Evolutionary conservation across 2,329 filamentous ascomycete species (phyloP).

Genomic region (Nemania diffusa): DNA sequence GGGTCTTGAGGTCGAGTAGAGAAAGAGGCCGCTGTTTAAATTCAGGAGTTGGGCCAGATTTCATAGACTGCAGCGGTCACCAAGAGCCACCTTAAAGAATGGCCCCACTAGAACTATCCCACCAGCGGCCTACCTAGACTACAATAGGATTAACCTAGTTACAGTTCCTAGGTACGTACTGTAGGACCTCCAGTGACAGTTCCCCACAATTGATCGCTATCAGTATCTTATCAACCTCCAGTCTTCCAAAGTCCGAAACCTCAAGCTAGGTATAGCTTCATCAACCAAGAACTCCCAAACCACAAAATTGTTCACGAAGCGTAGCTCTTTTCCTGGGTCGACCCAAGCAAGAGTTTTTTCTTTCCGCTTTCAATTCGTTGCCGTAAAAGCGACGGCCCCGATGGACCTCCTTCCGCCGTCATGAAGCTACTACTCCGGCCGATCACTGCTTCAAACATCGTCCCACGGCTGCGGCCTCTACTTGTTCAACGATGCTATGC

Average conservation of each 20-base stretch:
- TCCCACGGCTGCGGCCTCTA: constrained; percentile 51
- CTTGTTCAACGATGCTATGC: constrained; percentile 65
- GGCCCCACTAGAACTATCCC: constrained; percentile 34
- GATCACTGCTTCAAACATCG: constrained; percentile 50
- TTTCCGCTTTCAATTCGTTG: not conserved
- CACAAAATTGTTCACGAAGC: not conserved
- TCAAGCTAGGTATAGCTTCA: constrained; percentile 20
- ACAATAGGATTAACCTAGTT: constrained; percentile 29
- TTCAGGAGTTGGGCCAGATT: constrained; percentile 52
- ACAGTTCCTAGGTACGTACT: too few relatives aligned
- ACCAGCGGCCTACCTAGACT: constrained; percentile 32
- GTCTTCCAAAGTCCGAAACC: constrained; percentile 38
- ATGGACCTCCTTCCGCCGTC: constrained; percentile 53
- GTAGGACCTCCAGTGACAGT: not conserved
- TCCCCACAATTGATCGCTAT: constrained; percentile 40
- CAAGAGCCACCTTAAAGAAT: constrained; percentile 42
- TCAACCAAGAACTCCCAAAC: not conserved
- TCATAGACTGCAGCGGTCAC: constrained; percentile 36
- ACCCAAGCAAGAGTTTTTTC: not conserved
- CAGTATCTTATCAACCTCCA: constrained; percentile 10
- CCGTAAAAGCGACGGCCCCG: constrained; percentile 35
- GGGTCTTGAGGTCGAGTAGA: constrained; percentile 14
- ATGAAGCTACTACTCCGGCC: constrained; percentile 59
- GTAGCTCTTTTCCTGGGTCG: not conserved
- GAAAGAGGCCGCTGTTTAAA: constrained; percentile 22